Evolutionary conservation across 1,139 yeast species (phyloP).

Genomic region (Suhomyces maxii): DNA sequence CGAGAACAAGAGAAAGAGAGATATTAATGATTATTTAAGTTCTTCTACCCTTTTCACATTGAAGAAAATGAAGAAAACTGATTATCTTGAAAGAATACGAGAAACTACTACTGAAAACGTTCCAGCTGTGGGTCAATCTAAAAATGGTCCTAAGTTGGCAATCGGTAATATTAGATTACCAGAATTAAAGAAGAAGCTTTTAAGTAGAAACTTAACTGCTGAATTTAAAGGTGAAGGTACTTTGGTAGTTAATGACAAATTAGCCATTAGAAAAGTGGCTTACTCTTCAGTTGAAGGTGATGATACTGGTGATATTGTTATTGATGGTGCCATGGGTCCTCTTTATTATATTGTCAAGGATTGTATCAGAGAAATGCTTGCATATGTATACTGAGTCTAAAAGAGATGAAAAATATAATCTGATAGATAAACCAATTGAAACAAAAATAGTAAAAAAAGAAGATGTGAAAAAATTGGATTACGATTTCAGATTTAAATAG

Average conservation of each 20-base stretch:
- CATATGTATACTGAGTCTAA: slow-evolving; percentile 50
- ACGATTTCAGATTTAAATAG: too few relatives aligned
- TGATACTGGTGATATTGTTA: slow-evolving; percentile 74
- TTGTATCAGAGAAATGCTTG: slow-evolving; percentile 75
- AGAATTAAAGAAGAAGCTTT: slow-evolving; percentile 68
- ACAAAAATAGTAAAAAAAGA: not conserved
- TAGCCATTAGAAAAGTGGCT: slow-evolving; percentile 73
- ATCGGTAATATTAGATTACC: slow-evolving; percentile 89
- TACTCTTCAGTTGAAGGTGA: slow-evolving; percentile 40
- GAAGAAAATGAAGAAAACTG: slow-evolving; percentile 26
- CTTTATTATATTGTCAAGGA: slow-evolving; percentile 79
- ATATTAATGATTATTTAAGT: slow-evolving; percentile 32
- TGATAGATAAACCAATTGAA: not conserved
- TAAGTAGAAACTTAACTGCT: slow-evolving; percentile 63
- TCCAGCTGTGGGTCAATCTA: slow-evolving; percentile 5
- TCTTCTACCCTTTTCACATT: slow-evolving; percentile 40
- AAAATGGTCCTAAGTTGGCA: slow-evolving; percentile 50
- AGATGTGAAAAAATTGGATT: not conserved
- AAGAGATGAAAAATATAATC: not conserved
- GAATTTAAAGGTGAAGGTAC: slow-evolving; percentile 95
- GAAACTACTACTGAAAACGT: slow-evolving; percentile 8
- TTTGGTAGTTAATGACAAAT: slow-evolving; percentile 74
- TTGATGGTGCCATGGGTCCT: slow-evolving; percentile 79
- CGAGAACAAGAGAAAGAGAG: slow-evolving; percentile 18
- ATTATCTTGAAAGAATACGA: slow-evolving; percentile 14